A percentile compares a stretch with the other conserved stretches of the same genome.
Evolutionary conservation across 2,329 filamentous ascomycete genomes (phyloP).

Genomic region (Xylaria sp.): DNA sequence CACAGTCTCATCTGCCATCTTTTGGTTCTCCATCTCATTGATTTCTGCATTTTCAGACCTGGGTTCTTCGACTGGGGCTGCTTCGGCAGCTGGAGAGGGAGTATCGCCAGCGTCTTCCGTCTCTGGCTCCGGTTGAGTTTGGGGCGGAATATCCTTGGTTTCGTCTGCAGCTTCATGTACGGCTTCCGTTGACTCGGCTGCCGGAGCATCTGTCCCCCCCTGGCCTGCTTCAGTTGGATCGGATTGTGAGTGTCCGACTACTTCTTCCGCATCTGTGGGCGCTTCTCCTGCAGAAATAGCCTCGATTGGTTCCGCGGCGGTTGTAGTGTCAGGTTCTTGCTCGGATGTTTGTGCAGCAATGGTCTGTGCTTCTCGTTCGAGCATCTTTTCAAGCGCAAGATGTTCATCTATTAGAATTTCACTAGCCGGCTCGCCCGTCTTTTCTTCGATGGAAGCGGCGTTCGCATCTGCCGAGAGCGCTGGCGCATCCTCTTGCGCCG

Average conservation of each 20-base stretch:
- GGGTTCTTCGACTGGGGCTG: slow-evolving; percentile 15
- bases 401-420: slow-evolving; percentile 29
- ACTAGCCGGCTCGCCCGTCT: neutral
- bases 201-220: slow-evolving; percentile 10
- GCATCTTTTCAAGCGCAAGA: slow-evolving; percentile 23
- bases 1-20: slow-evolving; percentile 17
- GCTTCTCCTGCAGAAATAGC: slow-evolving; percentile 2
- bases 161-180: slow-evolving; percentile 5
- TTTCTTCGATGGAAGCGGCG: slow-evolving; percentile 6
- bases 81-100: slow-evolving; percentile 5
- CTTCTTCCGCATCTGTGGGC: slow-evolving; percentile 10
- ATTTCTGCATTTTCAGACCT: slow-evolving; percentile 18
- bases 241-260: neutral
- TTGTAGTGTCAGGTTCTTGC: slow-evolving; percentile 15
- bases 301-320: slow-evolving; percentile 10
- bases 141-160: slow-evolving; percentile 3
- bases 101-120: slow-evolving; percentile 10
- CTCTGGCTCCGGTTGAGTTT: slow-evolving; percentile 21
- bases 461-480: slow-evolving; percentile 11
- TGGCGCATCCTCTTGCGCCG: slow-evolving; percentile 19
- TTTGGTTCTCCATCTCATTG: slow-evolving; percentile 4
- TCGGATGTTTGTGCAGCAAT: slow-evolving; percentile 10
- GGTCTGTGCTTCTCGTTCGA: neutral
- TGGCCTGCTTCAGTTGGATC: slow-evolving; percentile 1
- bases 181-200: slow-evolving; percentile 8